A percentile compares a stretch with the other conserved stretches of the same genome.
phyloP scores from a whole-genome alignment of 1,284 basidiomycete genomes.

The Meripilus lineatus region DNA sequence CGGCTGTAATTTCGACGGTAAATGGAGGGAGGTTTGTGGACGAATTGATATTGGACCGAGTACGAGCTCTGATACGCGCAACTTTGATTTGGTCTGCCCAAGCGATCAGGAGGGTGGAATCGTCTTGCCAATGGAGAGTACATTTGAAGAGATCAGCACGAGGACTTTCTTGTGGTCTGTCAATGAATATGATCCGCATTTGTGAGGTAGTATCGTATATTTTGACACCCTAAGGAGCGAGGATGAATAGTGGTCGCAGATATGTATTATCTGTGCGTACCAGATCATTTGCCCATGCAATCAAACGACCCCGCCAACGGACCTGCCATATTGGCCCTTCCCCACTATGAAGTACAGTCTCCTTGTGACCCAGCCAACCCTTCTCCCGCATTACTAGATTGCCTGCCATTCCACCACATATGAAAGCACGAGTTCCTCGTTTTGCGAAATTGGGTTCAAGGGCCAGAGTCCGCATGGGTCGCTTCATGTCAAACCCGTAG shows the following conservation, averaged over 20 bases:
- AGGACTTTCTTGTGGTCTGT: conserved; percentile 77
- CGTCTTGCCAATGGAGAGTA: conserved; percentile 88
- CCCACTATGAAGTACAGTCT: conserved; percentile 79
- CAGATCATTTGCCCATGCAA: conserved; percentile 95
- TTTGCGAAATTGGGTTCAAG: conserved; percentile 91
- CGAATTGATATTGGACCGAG: conserved; percentile 39
- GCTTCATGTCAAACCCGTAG: conserved; percentile 88
- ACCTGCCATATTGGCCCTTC: conserved; percentile 96
- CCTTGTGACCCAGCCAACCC: conserved; percentile 95
- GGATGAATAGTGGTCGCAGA: neutral
- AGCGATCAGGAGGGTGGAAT: conserved; percentile 83
- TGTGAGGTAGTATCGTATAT: conserved; percentile 85
- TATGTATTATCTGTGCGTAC: conserved; percentile 36
- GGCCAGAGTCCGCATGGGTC: conserved; percentile 87
- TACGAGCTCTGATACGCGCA: conserved; percentile 70
- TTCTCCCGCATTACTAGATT: conserved; percentile 87
- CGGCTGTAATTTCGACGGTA: conserved; percentile 83
- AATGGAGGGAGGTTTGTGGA: conserved; percentile 47
- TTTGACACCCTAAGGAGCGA: conserved; percentile 71
- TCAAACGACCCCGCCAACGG: conserved; percentile 81
- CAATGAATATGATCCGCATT: conserved; percentile 84
- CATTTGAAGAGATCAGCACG: conserved; percentile 94
- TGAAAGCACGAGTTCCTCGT: conserved; percentile 77
- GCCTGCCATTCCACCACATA: conserved; percentile 93
- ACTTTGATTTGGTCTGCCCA: conserved; percentile 97